These are phyloP conservation scores for Hyaloscypha bicolor DNA, from an alignment of 495 filamentous ascomycete genomes.

Conservation along the genomic window DNA sequence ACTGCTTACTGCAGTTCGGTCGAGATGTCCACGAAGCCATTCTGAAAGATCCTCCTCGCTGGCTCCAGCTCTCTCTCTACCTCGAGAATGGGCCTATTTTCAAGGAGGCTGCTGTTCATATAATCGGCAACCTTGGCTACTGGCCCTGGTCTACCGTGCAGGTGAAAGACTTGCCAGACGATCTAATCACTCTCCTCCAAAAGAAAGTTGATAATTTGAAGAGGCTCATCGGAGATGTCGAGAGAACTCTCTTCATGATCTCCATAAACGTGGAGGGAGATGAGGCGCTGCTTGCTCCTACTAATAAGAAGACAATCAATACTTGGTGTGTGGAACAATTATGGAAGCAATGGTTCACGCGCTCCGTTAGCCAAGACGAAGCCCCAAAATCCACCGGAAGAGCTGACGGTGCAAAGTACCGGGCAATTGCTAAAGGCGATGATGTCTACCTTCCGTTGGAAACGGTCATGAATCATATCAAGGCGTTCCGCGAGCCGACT, in stretches of 20 bases:
- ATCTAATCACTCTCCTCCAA: constrained; percentile 4
- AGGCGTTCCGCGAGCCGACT: not conserved
- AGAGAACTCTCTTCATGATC: constrained; percentile 5
- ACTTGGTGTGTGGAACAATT: constrained; percentile 7
- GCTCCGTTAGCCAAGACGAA: not conserved
- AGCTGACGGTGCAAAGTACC: constrained; percentile 12
- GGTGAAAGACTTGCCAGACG: not conserved
- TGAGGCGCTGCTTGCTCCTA: not conserved
- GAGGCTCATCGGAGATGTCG: constrained; percentile 1
- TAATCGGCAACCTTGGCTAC: constrained; percentile 16
- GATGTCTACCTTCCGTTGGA: constrained; percentile 15
- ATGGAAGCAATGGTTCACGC: constrained; percentile 18
- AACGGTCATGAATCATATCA: not conserved
- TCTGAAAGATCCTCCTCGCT: constrained; percentile 18
- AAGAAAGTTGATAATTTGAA: constrained; percentile 11
- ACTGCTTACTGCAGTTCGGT: constrained; percentile 10
- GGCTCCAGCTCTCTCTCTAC: constrained; percentile 14
- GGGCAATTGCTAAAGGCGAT: constrained; percentile 12
- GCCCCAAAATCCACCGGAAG: not conserved
- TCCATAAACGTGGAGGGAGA: constrained; percentile 11
- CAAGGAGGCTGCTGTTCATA: constrained; percentile 27
- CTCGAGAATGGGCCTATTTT: constrained; percentile 22
- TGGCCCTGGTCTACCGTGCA: not conserved
- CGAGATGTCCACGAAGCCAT: constrained; percentile 20
- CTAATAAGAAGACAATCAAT: not conserved